Evolutionary conservation across 768 basidiomycete genomes (phyloP).

Genomic region (Grammothele lineata): DNA sequence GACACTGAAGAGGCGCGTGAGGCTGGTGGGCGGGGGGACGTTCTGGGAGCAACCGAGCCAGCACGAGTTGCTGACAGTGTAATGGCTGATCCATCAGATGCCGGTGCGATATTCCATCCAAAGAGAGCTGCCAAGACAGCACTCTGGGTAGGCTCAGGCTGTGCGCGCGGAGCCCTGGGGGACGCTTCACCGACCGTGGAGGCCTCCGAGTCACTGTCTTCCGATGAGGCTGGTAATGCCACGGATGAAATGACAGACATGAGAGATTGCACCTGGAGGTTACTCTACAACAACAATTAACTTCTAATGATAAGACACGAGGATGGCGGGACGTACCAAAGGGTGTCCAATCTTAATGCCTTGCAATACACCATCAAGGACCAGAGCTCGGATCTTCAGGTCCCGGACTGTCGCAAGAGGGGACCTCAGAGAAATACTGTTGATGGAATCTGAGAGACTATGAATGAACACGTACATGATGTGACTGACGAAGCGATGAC

Average conservation of each 20-base stretch:
- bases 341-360: slow-evolving; percentile 67
- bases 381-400: slow-evolving; percentile 50
- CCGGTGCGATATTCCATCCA: slow-evolving; percentile 40
- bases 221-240: slow-evolving; percentile 7
- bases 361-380: slow-evolving; percentile 48
- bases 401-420: slow-evolving; percentile 60
- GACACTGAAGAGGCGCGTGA: slow-evolving; percentile 32
- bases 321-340: slow-evolving; percentile 42
- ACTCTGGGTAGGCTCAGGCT: slow-evolving; percentile 30
- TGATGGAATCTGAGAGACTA: slow-evolving; percentile 57
- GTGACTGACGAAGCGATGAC: slow-evolving; percentile 18
- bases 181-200: slow-evolving; percentile 1
- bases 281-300: slow-evolving; percentile 36
- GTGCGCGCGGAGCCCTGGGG: slow-evolving; percentile 1
- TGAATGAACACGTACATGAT: no score
- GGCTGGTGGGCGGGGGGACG: slow-evolving; percentile 28
- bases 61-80: slow-evolving; percentile 23
- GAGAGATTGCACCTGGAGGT: slow-evolving; percentile 52
- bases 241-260: slow-evolving; percentile 38
- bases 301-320: not conserved
- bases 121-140: slow-evolving; percentile 43
- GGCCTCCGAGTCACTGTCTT: not conserved
- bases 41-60: slow-evolving; percentile 21
- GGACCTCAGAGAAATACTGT: slow-evolving; percentile 68
- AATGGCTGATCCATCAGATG: slow-evolving; percentile 6